Conservation (phyloP, 805 yeast species). For the Cyberlindnera xylosilytica region DNA sequence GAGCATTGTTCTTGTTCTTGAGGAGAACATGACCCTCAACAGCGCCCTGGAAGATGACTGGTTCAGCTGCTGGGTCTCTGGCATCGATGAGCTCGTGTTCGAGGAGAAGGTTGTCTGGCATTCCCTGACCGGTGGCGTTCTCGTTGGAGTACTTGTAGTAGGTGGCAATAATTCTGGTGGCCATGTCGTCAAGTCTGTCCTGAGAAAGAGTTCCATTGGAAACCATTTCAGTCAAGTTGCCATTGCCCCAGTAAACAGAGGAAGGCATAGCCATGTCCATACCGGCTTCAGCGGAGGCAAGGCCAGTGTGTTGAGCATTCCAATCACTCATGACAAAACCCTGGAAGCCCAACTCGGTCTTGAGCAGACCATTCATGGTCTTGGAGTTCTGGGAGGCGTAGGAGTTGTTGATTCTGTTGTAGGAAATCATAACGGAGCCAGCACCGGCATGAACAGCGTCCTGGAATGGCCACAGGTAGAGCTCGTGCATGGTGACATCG, state of each 20-base stretch:
- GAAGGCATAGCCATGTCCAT: constrained; percentile 10
- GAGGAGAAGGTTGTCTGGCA: constrained; percentile 2
- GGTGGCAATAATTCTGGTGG: constrained; percentile 7
- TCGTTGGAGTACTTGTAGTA: constrained; percentile 8
- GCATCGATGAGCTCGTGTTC: constrained; percentile 7
- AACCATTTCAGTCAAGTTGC: constrained; percentile 3
- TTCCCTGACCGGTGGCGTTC: constrained; percentile 9
- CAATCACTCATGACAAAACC: constrained; percentile 10
- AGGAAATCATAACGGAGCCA: constrained; percentile 9
- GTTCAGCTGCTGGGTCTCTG: constrained; percentile 7
- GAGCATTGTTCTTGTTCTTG: constrained; percentile 8
- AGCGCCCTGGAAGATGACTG: constrained; percentile 9
- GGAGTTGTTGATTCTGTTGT: constrained; percentile 11
- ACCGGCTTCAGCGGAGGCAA: constrained; percentile 4
- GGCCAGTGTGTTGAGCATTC: constrained; percentile 9
- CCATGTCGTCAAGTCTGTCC: constrained; percentile 11
- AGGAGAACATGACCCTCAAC: constrained; percentile 11
- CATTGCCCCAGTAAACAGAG: constrained; percentile 7
- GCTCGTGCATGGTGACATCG: constrained; percentile 9
- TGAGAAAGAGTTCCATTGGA: constrained; percentile 6
- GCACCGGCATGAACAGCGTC: constrained; percentile 9
- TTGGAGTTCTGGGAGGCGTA: constrained; percentile 11
- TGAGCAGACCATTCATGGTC: constrained; percentile 6
- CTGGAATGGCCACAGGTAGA: constrained; percentile 12
- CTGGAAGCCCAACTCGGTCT: constrained; percentile 9